Evolutionary conservation across 2,329 filamentous ascomycete species (phyloP).

Genomic region (Paramyrothecium sp.): DNA sequence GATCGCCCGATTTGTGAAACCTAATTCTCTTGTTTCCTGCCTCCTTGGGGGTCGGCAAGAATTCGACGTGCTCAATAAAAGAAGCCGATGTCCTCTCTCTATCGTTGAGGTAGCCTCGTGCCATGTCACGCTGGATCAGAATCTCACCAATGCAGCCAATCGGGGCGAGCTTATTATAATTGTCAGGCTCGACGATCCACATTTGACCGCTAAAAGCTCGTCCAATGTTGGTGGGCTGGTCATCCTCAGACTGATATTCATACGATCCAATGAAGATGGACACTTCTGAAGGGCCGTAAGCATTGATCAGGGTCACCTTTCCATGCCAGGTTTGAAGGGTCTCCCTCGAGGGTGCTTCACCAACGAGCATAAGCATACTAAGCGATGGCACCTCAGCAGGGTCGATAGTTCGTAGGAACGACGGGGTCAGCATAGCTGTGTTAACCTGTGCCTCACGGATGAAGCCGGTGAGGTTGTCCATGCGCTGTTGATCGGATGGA

Average conservation of each 20-base stretch:
- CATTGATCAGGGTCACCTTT: not conserved
- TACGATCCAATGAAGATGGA: not conserved
- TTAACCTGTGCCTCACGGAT: conserved; percentile 1
- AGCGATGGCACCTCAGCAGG: not conserved
- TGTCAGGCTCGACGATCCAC: conserved; percentile 12
- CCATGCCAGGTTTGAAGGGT: not conserved
- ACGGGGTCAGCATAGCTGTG: not conserved
- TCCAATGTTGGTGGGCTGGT: conserved; percentile 5
- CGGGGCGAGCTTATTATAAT: conserved; percentile 10
- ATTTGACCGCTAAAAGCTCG: conserved; percentile 1
- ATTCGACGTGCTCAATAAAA: not conserved
- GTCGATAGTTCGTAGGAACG: not conserved
- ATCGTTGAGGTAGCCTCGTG: conserved; percentile 10
- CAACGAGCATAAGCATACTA: not conserved
- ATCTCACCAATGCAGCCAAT: conserved; percentile 14
- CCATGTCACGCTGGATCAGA: conserved; percentile 13
- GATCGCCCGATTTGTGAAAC: conserved; percentile 9
- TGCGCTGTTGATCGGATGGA: conserved; percentile 6
- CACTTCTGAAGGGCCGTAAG: not conserved
- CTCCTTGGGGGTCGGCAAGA: not conserved
- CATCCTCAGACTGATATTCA: not conserved
- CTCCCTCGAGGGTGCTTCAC: not conserved
- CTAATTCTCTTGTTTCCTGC: conserved; percentile 8
- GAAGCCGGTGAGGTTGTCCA: conserved; percentile 3
- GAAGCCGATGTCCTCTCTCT: conserved; percentile 16